Base-by-base conservation (phyloP, 176 grass and related monocot species). In the Carex scoparia region DNA sequence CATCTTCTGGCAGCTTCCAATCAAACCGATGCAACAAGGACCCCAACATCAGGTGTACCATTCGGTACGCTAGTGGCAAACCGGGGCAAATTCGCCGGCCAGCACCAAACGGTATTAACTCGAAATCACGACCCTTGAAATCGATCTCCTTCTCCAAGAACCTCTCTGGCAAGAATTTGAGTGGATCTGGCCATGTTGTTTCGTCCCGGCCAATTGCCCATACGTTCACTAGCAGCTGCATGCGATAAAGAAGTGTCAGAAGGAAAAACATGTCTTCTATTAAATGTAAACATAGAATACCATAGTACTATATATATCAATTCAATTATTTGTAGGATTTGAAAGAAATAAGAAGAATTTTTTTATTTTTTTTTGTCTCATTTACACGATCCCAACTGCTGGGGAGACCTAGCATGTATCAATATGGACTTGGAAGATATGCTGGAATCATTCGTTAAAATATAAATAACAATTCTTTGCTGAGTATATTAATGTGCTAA, bases 101-200 rank as follows among this genome's bases (percentile, higher is more conserved):
- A 0, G 42, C 87, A 58, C 88, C 79, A 49, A 90, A 92, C 0
- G 91, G 86, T 1, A 89, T 70, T 2, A 90, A 44, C 63, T 81
- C 86, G 2, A 66, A 85, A 30, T 90, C 30, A 9, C 14, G 48
- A 0, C 83, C 84, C 0, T 30, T 44, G 13, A 89, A 90, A 49
- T 81, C 56, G 1, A 83, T 31, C 0, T 83, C 69, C 2, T 4
- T 79, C 1, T 85, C 37, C 67, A 89, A 27, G 61, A 92, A 92
- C 53, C 90, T 85, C 19, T 92, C 90, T 3, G 87, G 90, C 4
- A 59, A 57, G 81, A 92, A 92, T 48, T 54, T 76, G 6, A 63
- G 51, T 0, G 88, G 79, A 16, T 87, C 40, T 9, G 56, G 30
- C 90, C 87, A 92, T 1, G 80, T 60, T 2, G n/a, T 9, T 27